Percentiles rank a stretch among this genome's conserved stretches.
These are phyloP conservation scores for Gossypium davidsonii DNA, from an alignment of 441 rosid genomes.

Conservation along the genomic window DNA sequence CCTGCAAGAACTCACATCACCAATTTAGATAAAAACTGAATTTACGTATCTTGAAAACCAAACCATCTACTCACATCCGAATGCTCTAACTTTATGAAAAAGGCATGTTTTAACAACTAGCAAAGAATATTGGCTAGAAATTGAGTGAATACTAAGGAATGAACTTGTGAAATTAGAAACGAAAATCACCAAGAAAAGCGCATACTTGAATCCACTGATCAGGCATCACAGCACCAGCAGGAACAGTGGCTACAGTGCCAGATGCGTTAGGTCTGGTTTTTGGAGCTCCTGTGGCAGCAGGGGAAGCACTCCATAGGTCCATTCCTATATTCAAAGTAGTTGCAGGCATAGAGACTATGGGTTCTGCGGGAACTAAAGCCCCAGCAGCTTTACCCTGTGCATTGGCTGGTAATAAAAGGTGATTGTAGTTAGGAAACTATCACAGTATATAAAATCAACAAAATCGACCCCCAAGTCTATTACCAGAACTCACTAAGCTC, in stretches of 20 bases:
- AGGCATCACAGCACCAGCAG: conserved; percentile 39
- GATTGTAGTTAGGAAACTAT: conserved; percentile 7
- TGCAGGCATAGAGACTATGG: conserved; percentile 48
- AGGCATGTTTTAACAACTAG: background rate
- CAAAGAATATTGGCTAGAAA: background rate
- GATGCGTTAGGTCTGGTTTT: conserved; percentile 50
- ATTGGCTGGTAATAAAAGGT: conserved; percentile 41
- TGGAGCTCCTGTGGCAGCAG: conserved; percentile 53
- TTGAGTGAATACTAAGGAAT: background rate
- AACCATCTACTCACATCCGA: background rate
- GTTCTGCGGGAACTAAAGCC: conserved; percentile 55
- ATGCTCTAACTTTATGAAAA: background rate
- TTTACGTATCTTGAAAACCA: too few relatives aligned
- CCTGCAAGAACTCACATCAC: conserved; percentile 31
- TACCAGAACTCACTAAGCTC: background rate
- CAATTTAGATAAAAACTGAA: background rate
- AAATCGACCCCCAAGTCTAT: background rate
- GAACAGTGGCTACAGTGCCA: conserved; percentile 33
- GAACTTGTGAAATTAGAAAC: background rate
- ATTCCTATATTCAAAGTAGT: conserved; percentile 87
- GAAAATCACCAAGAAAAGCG: background rate
- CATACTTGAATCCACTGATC: conserved; percentile 67
- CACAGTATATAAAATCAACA: background rate
- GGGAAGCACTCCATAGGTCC: conserved; percentile 68
- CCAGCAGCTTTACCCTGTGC: conserved; percentile 51